Evolutionary conservation across 805 yeast species (phyloP).

Genomic region (Kazachstania taianensis): DNA sequence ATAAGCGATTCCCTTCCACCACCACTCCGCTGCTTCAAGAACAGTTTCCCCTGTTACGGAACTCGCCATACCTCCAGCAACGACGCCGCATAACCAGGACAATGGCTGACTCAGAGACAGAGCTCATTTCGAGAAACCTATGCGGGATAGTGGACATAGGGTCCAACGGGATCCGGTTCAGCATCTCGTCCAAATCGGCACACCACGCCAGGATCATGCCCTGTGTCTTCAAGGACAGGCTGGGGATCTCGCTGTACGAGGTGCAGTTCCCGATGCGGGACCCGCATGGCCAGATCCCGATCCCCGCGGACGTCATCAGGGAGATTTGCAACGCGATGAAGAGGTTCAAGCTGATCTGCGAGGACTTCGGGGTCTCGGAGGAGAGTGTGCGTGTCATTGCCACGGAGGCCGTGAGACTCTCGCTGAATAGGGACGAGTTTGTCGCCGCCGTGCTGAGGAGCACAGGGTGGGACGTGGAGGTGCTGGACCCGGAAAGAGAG

Average conservation of each 20-base stretch:
- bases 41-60: no score
- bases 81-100: no score
- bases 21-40: no score
- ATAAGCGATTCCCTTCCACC: no score
- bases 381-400: constrained; percentile 57
- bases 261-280: constrained; percentile 39
- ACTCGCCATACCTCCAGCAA: no score
- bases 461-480: constrained; percentile 56
- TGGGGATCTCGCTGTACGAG: constrained; percentile 60
- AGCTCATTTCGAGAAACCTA: constrained; percentile 46
- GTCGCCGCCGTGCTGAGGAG: constrained; percentile 45
- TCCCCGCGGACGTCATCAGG: constrained; percentile 44
- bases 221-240: constrained; percentile 63
- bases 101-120: constrained; percentile 34
- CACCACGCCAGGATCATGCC: constrained; percentile 71
- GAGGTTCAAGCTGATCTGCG: constrained; percentile 60
- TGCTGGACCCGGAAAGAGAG: constrained; percentile 54
- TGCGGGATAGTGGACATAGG: constrained; percentile 70
- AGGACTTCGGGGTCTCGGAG: constrained; percentile 60
- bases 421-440: constrained; percentile 52
- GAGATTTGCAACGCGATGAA: constrained; percentile 56
- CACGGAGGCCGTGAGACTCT: constrained; percentile 66
- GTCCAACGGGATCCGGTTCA: constrained; percentile 63
- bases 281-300: constrained; percentile 34
- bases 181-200: constrained; percentile 58